These are phyloP conservation scores for Dalbergia cultrata DNA, from an alignment of 306 rosid species.

Conservation along the genomic window DNA sequence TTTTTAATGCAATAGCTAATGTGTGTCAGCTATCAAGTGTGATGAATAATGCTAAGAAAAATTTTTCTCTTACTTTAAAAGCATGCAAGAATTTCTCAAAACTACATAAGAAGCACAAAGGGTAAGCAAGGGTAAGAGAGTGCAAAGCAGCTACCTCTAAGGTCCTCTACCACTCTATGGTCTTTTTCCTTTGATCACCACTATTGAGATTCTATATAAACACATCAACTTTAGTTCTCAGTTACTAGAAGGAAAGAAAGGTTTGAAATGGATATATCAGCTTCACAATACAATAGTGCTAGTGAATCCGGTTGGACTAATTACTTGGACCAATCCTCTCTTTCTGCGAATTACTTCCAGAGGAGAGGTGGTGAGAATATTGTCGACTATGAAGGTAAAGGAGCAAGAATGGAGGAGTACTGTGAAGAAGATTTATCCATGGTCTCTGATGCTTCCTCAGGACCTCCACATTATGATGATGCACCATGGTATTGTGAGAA, in stretches of 20 bases:
- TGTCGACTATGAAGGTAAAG: conserved; percentile 41
- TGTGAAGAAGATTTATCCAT: conserved; percentile 77
- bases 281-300: conserved; percentile 67
- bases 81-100: not conserved
- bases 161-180: not conserved
- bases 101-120: conserved; percentile 39
- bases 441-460: conserved; percentile 97
- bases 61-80: too few species aligned
- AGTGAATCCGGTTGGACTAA: conserved; percentile 97
- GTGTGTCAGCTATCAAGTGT: too few species aligned
- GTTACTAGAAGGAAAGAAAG: conserved; percentile 33
- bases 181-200: conserved; percentile 33
- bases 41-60: too few species aligned
- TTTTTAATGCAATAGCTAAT: too few species aligned
- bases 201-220: conserved; percentile 23
- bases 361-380: conserved; percentile 13
- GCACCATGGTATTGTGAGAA: conserved; percentile 53
- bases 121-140: conserved; percentile 31
- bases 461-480: conserved; percentile 75
- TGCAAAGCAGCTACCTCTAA: conserved; percentile 31
- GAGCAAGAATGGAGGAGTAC: conserved; percentile 41
- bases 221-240: conserved; percentile 26
- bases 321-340: conserved; percentile 75
- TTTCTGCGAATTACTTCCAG: conserved; percentile 55
- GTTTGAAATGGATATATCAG: conserved; percentile 65